Conservation (phyloP, 2,329 filamentous ascomycete genomes). For the Cercospora nicotianae region DNA sequence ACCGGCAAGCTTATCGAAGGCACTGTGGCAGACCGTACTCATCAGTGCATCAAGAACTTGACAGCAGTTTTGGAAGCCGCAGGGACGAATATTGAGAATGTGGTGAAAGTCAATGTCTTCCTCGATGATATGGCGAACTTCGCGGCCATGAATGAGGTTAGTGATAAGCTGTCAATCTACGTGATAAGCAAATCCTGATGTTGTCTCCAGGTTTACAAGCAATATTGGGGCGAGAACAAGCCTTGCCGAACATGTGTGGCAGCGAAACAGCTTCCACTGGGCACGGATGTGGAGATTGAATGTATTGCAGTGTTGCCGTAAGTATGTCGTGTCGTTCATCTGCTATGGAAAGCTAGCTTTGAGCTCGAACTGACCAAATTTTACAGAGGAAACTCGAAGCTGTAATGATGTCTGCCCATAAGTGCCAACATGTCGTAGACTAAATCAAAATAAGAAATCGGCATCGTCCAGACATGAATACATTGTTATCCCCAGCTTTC, state of each 20-base stretch:
- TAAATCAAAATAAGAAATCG: not conserved
- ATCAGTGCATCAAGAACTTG: slow-evolving; percentile 61
- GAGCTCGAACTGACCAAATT: slow-evolving; percentile 1
- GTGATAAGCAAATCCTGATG: not conserved
- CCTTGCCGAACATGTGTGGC: slow-evolving; percentile 50
- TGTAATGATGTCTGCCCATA: not conserved
- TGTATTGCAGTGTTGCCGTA: slow-evolving; percentile 46
- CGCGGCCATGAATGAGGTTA: slow-evolving; percentile 54
- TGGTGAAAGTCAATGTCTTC: slow-evolving; percentile 68
- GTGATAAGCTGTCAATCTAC: not conserved
- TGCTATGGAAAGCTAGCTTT: not conserved
- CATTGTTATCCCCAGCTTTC: not conserved
- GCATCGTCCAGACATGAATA: not conserved
- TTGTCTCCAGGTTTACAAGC: slow-evolving; percentile 43
- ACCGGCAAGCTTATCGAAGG: slow-evolving; percentile 58
- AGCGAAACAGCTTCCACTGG: slow-evolving; percentile 52
- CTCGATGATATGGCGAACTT: slow-evolving; percentile 67
- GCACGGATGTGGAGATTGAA: slow-evolving; percentile 57
- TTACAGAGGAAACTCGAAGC: slow-evolving; percentile 13
- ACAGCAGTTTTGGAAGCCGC: slow-evolving; percentile 60
- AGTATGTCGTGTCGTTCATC: slow-evolving; percentile 15
- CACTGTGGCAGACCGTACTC: slow-evolving; percentile 56
- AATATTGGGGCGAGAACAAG: slow-evolving; percentile 38
- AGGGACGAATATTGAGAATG: slow-evolving; percentile 59
- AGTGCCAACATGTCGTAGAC: not conserved